Conservation (phyloP, 805 yeast genomes). For the Ogataea corticis region DNA sequence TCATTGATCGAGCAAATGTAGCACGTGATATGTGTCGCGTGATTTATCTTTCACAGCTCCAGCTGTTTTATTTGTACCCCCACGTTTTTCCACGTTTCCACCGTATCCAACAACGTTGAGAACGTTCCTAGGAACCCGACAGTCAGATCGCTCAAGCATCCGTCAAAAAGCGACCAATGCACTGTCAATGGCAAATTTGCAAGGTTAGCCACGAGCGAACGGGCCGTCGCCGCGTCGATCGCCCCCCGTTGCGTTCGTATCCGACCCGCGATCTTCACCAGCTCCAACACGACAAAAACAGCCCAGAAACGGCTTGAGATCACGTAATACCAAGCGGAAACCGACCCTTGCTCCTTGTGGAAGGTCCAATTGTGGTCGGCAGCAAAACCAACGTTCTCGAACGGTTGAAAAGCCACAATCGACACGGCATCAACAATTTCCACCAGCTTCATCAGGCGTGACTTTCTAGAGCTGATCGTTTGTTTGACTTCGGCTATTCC, state of each 20-base stretch:
- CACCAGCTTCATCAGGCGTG: slow-evolving; percentile 23
- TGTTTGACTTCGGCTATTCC: slow-evolving; percentile 20
- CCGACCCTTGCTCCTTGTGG: slow-evolving; percentile 16
- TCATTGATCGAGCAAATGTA: no score
- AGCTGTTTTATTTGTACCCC: slow-evolving; percentile 14
- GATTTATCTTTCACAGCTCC: slow-evolving; percentile 1
- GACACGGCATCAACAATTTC: slow-evolving; percentile 27
- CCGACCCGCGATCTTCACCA: slow-evolving; percentile 22
- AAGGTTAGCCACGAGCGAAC: slow-evolving; percentile 29
- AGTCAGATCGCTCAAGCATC: slow-evolving; percentile 32
- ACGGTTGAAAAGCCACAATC: slow-evolving; percentile 34
- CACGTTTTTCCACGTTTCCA: slow-evolving; percentile 24
- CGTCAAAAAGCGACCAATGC: slow-evolving; percentile 39
- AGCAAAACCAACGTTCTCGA: slow-evolving; percentile 37
- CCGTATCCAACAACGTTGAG: slow-evolving; percentile 26
- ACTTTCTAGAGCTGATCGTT: slow-evolving; percentile 10
- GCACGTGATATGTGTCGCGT: no score
- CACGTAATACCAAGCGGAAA: slow-evolving; percentile 32
- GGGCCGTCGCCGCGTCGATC: neutral
- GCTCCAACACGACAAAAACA: slow-evolving; percentile 34
- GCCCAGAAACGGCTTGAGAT: slow-evolving; percentile 38
- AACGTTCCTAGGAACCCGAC: slow-evolving; percentile 39
- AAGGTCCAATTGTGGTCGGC: slow-evolving; percentile 34
- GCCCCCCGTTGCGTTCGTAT: neutral
- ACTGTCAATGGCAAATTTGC: slow-evolving; percentile 39